Percentiles rank a stretch among this genome's conserved stretches.
phyloP scores from a whole-genome alignment of 2,329 filamentous ascomycete genomes.

The Remersonia thermophila region DNA sequence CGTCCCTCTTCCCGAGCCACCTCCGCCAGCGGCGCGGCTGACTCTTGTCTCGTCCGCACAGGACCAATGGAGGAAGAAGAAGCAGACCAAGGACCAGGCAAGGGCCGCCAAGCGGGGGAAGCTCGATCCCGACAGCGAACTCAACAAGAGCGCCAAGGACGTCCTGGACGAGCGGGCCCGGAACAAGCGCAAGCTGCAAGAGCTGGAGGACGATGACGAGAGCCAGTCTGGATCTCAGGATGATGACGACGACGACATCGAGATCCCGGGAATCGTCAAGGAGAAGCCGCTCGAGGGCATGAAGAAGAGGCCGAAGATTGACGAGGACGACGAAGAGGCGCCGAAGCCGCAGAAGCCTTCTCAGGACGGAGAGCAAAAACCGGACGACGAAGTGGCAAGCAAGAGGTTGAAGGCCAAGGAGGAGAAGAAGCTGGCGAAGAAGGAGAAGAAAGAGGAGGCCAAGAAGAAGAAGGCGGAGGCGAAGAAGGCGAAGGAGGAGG shows the following conservation, averaged over 20 bases:
- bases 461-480: constrained; percentile 20
- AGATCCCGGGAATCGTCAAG: constrained; percentile 40
- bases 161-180: constrained; percentile 69
- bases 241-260: constrained; percentile 30
- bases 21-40: background rate
- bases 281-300: constrained; percentile 55
- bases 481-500: constrained; percentile 34
- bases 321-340: constrained; percentile 24
- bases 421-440: constrained; percentile 38
- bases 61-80: constrained; percentile 78
- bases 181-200: constrained; percentile 70
- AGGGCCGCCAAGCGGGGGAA: constrained; percentile 75
- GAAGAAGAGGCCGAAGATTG: constrained; percentile 33
- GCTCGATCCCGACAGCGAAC: constrained; percentile 74
- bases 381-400: constrained; percentile 13
- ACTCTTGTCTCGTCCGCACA: too few relatives aligned
- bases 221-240: constrained; percentile 32
- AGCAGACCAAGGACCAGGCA: constrained; percentile 86
- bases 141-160: constrained; percentile 76
- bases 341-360: constrained; percentile 43
- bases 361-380: constrained; percentile 25
- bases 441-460: constrained; percentile 36
- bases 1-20: constrained; percentile 1
- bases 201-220: constrained; percentile 40
- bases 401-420: constrained; percentile 31